phyloP scores from a whole-genome alignment of 495 filamentous ascomycete species.

The Talaromyces liani region DNA sequence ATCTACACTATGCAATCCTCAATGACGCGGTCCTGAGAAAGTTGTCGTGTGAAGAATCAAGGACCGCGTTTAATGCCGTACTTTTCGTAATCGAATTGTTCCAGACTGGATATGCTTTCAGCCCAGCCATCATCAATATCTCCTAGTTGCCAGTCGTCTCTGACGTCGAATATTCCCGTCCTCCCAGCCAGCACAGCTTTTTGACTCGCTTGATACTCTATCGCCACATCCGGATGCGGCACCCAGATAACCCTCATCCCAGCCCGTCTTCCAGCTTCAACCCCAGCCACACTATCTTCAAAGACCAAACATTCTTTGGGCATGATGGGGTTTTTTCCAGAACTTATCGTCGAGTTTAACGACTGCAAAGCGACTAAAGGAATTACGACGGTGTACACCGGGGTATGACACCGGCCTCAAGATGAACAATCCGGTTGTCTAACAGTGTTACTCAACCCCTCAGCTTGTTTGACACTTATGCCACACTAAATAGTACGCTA shows the following conservation, averaged over 20 bases:
- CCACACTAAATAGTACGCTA: too few species aligned
- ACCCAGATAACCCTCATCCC: conserved; percentile 40
- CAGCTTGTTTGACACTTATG: too few species aligned
- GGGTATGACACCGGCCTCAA: too few species aligned
- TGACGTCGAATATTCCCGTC: conserved; percentile 16
- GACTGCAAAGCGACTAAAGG: conserved; percentile 25
- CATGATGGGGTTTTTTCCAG: conserved; percentile 14
- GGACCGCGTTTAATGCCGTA: conserved; percentile 19
- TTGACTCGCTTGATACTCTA: conserved; percentile 20
- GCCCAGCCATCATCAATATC: conserved; percentile 29
- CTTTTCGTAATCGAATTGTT: conserved; percentile 20
- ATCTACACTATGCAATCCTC: conserved; percentile 3
- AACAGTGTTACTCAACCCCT: too few species aligned
- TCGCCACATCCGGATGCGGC: conserved; percentile 25
- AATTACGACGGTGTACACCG: too few species aligned
- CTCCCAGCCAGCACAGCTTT: conserved; percentile 25
- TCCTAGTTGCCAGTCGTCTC: conserved; percentile 18
- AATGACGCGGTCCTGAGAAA: conserved; percentile 3
- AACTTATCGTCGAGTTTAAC: conserved; percentile 17
- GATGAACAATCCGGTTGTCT: too few species aligned
- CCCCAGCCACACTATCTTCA: conserved; percentile 35
- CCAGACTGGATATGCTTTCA: conserved; percentile 24
- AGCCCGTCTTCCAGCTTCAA: conserved; percentile 34
- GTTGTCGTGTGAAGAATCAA: conserved; percentile 4
- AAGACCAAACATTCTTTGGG: conserved; percentile 36